A percentile compares a stretch with the other conserved stretches of the same genome.
These are phyloP conservation scores for Pontederia crassipes DNA, from an alignment of 176 grass and related monocot species.

Conservation along the genomic window DNA sequence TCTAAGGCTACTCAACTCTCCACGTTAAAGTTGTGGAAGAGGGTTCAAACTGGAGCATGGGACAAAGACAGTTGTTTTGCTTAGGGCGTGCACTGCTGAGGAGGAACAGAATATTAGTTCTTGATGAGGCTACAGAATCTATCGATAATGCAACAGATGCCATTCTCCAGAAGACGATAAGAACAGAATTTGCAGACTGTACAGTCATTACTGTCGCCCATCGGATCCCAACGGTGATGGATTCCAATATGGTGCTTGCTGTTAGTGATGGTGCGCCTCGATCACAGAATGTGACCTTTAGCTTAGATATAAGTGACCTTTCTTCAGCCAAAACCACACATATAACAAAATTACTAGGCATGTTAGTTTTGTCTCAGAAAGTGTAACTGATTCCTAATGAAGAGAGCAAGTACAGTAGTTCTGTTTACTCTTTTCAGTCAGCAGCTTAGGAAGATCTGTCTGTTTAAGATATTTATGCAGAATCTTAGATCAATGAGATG, in stretches of 20 bases:
- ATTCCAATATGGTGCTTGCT: constrained; percentile 65
- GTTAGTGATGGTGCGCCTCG: constrained; percentile 52
- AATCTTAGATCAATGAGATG: no score
- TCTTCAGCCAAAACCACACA: no score
- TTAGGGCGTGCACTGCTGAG: constrained; percentile 72
- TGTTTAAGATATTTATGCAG: no score
- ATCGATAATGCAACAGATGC: constrained; percentile 87
- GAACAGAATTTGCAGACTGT: constrained; percentile 58
- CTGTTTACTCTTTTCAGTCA: no score
- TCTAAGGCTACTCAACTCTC: neutral
- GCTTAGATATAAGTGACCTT: no score
- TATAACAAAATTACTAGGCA: no score
- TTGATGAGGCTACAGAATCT: constrained; percentile 81
- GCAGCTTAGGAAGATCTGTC: no score
- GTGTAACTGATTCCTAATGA: no score
- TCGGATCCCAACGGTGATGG: constrained; percentile 83
- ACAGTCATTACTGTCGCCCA: constrained; percentile 89
- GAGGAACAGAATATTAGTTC: constrained; percentile 58
- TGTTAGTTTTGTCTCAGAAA: no score
- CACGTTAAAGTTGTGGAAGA: constrained; percentile 59
- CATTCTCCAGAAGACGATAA: constrained; percentile 81
- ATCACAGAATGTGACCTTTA: no score
- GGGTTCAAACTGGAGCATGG: constrained; percentile 98
- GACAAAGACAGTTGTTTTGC: constrained; percentile 88
- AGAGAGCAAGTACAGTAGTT: no score